phyloP scores from a whole-genome alignment of 768 basidiomycete genomes.

The Collybiopsis confluens region DNA sequence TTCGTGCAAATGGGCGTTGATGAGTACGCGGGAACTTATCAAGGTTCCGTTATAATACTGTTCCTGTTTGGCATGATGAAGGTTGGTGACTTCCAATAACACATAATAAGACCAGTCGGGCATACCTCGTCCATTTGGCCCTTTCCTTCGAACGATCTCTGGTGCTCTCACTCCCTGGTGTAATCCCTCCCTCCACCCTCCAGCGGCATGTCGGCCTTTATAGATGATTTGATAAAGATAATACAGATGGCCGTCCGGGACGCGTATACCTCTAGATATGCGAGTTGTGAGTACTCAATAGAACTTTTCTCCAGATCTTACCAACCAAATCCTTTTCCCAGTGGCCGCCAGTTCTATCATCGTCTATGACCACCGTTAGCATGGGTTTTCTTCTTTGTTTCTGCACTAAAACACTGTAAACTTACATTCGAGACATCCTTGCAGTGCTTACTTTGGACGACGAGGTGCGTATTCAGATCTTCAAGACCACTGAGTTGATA shows the following conservation, averaged over 20 bases:
- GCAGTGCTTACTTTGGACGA: not conserved
- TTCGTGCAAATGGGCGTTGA: constrained; percentile 22
- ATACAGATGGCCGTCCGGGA: not conserved
- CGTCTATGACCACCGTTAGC: too few relatives aligned
- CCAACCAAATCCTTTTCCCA: too few relatives aligned
- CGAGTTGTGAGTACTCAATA: too few relatives aligned
- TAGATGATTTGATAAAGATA: not conserved
- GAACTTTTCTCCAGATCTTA: too few relatives aligned
- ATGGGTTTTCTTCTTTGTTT: too few relatives aligned
- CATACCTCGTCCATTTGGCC: not conserved
- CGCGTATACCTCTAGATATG: too few relatives aligned
- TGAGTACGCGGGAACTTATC: constrained; percentile 33
- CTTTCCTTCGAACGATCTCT: not conserved
- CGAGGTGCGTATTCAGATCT: not conserved
- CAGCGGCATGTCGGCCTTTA: not conserved
- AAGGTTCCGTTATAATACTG: constrained; percentile 53
- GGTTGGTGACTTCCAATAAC: constrained; percentile 29
- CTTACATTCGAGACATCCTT: too few relatives aligned
- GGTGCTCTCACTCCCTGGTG: too few relatives aligned
- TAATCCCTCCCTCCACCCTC: too few relatives aligned
- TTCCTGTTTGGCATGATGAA: too few relatives aligned
- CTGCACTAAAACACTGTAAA: too few relatives aligned
- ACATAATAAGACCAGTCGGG: not conserved
- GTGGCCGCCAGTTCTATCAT: too few relatives aligned
- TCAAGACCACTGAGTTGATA: not conserved